Evolutionary conservation across 2,329 filamentous ascomycete species (phyloP).

Genomic region (Penicillium sp.): DNA sequence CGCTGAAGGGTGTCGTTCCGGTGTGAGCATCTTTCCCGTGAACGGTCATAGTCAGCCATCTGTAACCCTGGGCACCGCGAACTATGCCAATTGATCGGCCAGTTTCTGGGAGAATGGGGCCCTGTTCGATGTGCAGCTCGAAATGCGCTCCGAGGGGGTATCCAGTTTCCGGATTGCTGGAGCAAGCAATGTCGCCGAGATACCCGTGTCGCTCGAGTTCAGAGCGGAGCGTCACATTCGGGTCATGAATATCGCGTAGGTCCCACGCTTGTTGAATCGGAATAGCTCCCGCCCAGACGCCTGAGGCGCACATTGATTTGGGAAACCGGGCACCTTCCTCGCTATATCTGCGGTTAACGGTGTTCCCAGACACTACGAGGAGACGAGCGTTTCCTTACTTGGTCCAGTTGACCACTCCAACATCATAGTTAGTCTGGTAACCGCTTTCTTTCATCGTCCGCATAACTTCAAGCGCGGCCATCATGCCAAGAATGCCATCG

Average conservation of each 20-base stretch:
- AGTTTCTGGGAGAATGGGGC: slow-evolving; percentile 62
- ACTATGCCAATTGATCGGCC: slow-evolving; percentile 62
- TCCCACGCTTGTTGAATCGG: slow-evolving; percentile 57
- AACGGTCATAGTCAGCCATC: slow-evolving; percentile 63
- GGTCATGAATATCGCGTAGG: slow-evolving; percentile 56
- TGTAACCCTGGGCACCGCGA: slow-evolving; percentile 64
- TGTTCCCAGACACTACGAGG: not conserved
- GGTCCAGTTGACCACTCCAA: slow-evolving; percentile 62
- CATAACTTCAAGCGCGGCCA: slow-evolving; percentile 66
- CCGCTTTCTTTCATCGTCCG: slow-evolving; percentile 61
- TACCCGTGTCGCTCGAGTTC: slow-evolving; percentile 67
- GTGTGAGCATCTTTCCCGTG: slow-evolving; percentile 65
- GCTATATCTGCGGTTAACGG: slow-evolving; percentile 37
- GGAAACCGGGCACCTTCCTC: slow-evolving; percentile 77
- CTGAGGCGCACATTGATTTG: slow-evolving; percentile 66
- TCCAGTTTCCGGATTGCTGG: slow-evolving; percentile 40
- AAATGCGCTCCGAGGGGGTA: slow-evolving; percentile 70
- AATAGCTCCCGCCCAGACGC: slow-evolving; percentile 67
- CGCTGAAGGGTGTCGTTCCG: slow-evolving; percentile 62
- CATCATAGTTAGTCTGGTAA: slow-evolving; percentile 62
- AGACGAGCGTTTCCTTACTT: slow-evolving; percentile 48
- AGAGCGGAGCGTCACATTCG: slow-evolving; percentile 54
- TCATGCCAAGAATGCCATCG: slow-evolving; percentile 69
- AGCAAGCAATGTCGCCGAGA: slow-evolving; percentile 55
- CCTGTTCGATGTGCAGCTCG: slow-evolving; percentile 78